These are phyloP conservation scores for Testicularia cyperi DNA, from an alignment of 1,284 basidiomycete species.

Conservation along the genomic window DNA sequence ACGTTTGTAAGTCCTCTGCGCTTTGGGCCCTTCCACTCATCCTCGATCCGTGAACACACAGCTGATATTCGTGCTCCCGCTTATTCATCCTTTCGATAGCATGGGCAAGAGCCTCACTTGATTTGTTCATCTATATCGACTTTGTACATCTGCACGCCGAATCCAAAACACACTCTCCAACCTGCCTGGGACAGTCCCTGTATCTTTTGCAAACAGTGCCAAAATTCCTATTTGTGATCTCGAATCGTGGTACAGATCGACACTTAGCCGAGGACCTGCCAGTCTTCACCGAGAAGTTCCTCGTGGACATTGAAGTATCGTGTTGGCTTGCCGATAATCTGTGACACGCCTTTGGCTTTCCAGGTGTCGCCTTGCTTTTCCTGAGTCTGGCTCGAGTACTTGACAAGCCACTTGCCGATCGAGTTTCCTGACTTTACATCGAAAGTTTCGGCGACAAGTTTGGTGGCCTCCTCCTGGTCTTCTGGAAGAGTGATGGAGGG, in stretches of 20 bases:
- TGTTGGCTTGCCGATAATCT: slow-evolving; percentile 36
- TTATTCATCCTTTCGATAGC: no score
- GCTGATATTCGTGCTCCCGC: no score
- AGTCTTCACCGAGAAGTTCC: slow-evolving; percentile 67
- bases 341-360: slow-evolving; percentile 20
- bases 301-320: slow-evolving; percentile 83
- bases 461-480: slow-evolving; percentile 1
- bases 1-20: slow-evolving; percentile 52
- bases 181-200: no score
- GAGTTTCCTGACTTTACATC: slow-evolving; percentile 65
- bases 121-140: no score
- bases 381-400: slow-evolving; percentile 68
- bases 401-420: slow-evolving; percentile 75
- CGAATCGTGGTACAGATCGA: background rate
- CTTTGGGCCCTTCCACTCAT: no score
- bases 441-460: slow-evolving; percentile 48
- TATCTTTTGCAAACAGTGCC: no score
- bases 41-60: no score
- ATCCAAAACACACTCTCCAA: background rate
- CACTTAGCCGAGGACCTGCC: slow-evolving; percentile 46
- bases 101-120: slow-evolving; percentile 56
- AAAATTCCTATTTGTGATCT: no score
- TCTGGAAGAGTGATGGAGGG: background rate
- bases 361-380: slow-evolving; percentile 67
- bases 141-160: background rate